A percentile compares a stretch with the other conserved stretches of the same genome.
These are phyloP conservation scores for Ustilago shanxiensis DNA, from an alignment of 1,284 basidiomycete species.

Conservation along the genomic window DNA sequence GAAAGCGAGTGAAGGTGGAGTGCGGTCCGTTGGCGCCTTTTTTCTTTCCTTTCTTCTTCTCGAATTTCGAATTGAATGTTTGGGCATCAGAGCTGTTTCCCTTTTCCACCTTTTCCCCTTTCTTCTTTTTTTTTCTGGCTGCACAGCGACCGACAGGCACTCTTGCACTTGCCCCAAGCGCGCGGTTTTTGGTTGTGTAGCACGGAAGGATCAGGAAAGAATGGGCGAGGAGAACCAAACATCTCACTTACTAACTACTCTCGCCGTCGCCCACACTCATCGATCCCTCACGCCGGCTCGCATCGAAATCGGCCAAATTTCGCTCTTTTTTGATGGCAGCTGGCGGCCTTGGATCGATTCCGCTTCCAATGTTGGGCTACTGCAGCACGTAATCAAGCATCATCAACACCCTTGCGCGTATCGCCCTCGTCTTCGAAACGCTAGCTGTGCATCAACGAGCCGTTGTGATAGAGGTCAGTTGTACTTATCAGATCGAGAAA, in stretches of 20 bases:
- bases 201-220: constrained; percentile 11
- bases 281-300: background rate
- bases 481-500: background rate
- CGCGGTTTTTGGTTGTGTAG: constrained; percentile 1
- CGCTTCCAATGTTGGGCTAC: background rate
- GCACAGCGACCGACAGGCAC: background rate
- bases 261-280: too few species aligned
- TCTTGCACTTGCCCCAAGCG: constrained; percentile 7
- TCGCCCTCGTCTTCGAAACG: background rate
- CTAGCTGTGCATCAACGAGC: background rate
- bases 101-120: background rate
- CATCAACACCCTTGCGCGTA: background rate
- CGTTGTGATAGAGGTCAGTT: background rate
- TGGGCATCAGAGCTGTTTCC: background rate
- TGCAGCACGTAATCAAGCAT: background rate
- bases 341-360: background rate
- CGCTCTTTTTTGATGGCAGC: background rate
- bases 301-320: constrained; percentile 9
- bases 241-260: too few species aligned
- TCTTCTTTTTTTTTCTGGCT: constrained; percentile 4
- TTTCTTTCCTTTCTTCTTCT: background rate
- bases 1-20: constrained; percentile 7
- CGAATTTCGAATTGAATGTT: too few species aligned
- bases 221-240: background rate
- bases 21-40: background rate